These are phyloP conservation scores for Asterella californica DNA, from an alignment of 225 moss, liverwort and hornwort genomes.

Conservation along the genomic window DNA sequence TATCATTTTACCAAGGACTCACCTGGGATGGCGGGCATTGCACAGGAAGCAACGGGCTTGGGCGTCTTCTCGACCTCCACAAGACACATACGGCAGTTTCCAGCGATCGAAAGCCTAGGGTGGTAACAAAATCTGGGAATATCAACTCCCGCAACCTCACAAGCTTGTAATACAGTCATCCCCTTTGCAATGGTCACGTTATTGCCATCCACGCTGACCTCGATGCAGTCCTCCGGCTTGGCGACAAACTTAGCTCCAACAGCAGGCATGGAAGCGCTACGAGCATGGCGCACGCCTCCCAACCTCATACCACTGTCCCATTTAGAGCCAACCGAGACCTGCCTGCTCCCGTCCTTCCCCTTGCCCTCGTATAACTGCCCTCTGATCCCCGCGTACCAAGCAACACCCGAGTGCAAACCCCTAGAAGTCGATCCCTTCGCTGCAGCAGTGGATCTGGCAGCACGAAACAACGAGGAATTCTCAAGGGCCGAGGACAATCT, in stretches of 20 bases:
- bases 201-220: conserved; percentile 83
- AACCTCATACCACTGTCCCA: conserved; percentile 17
- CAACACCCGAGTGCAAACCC: conserved; percentile 25
- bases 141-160: conserved; percentile 76
- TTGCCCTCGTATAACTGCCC: conserved; percentile 6
- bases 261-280: conserved; percentile 47
- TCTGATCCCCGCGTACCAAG: conserved; percentile 23
- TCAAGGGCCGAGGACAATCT: background rate
- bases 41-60: conserved; percentile 95
- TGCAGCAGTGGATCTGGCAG: background rate
- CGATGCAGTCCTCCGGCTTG: conserved; percentile 67
- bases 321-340: conserved; percentile 14
- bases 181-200: conserved; percentile 73
- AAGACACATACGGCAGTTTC: conserved; percentile 98
- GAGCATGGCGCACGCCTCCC: conserved; percentile 56
- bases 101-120: conserved; percentile 87
- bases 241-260: conserved; percentile 38
- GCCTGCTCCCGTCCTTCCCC: conserved; percentile 11
- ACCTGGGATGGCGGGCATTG: conserved; percentile 92
- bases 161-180: conserved; percentile 95
- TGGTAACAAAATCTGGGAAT: conserved; percentile 97
- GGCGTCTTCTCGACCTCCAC: conserved; percentile 97
- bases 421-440: background rate
- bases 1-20: background rate
- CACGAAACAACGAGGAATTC: conserved; percentile 1